Evolutionary conservation across 805 yeast species (phyloP), one percentile per base, ranked within the genome.

Genomic region (Teunomyces aglyptinius): DNA sequence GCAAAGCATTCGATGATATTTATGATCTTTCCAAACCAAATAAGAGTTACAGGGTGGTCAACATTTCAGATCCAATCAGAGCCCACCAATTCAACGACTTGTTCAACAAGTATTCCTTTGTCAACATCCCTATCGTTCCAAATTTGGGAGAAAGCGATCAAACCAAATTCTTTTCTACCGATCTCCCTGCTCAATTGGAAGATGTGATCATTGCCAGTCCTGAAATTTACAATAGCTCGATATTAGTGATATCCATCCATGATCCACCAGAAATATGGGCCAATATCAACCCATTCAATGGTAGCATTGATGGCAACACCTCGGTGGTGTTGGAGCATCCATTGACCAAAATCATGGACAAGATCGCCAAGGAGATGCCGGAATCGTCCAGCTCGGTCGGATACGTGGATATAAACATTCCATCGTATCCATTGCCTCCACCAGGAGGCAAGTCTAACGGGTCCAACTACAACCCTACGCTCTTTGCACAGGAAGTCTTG

Each of bases 191-290:
- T 4, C 79, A 78, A 29, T 71, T 75, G 57, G 86, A 78, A 46
- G 87, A 80, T 61, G 84, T 80, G 55, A 81, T 85, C 10, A 60
- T 89, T 40, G 83, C 91, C n/a, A 78, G 91, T 11, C 83, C 89
- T 8, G 77, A 81, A 46, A 77, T 91, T 20, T 81, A 81, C 61
- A 77, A 79, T 10, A 69, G 83, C 32, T 77, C 80, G n/a, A 80
- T 85, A 5, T 65, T 91, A 5, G 68, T 90, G 7, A 70, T 92
- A 6, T 63, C 88, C 5, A 81, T 91, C 15, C 98, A 91, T 64
- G 98, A 91, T 58, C 89, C 97, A 2, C 88, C 97, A 5, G 91
- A 89, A 49, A 77, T 94, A 5, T 90, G 96, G 96, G 96, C 95
- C 1, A 81, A 84, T 53, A 70, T 84, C 33, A 90, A 89, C 61